These are phyloP conservation scores for Dipsacomyces acuminosporus DNA, from an alignment of 371 early-diverging fungal genomes.

Conservation along the genomic window DNA sequence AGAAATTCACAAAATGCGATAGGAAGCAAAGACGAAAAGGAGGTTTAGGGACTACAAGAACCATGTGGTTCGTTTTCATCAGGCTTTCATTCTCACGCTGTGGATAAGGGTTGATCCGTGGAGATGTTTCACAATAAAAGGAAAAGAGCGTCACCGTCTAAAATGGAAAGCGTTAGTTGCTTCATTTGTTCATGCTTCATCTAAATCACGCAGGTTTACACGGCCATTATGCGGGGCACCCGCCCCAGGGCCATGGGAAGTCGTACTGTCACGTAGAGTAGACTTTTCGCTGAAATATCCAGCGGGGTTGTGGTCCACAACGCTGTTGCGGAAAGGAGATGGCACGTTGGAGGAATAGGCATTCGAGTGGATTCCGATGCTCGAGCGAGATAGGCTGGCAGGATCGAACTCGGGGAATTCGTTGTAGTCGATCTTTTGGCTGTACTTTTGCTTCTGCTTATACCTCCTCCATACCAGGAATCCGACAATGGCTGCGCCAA, in stretches of 20 bases:
- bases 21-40: no score
- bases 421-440: neutral
- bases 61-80: no score
- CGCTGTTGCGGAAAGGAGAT: no score
- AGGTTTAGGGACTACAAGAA: no score
- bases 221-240: neutral
- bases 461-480: neutral
- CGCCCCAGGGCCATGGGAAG: neutral
- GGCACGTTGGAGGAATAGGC: no score
- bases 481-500: neutral
- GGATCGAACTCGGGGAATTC: constrained; percentile 2
- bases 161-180: neutral
- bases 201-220: neutral
- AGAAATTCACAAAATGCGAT: no score
- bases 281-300: neutral
- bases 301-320: no score
- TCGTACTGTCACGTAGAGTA: neutral
- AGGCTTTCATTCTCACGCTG: no score
- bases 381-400: neutral
- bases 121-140: no score
- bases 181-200: neutral
- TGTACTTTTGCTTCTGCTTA: neutral
- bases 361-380: no score
- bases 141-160: no score
- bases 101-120: no score